Percentiles rank a stretch among this genome's conserved stretches.
These are phyloP conservation scores for Cytospora schulzeri DNA, from an alignment of 2,329 filamentous ascomycete genomes.

Conservation along the genomic window DNA sequence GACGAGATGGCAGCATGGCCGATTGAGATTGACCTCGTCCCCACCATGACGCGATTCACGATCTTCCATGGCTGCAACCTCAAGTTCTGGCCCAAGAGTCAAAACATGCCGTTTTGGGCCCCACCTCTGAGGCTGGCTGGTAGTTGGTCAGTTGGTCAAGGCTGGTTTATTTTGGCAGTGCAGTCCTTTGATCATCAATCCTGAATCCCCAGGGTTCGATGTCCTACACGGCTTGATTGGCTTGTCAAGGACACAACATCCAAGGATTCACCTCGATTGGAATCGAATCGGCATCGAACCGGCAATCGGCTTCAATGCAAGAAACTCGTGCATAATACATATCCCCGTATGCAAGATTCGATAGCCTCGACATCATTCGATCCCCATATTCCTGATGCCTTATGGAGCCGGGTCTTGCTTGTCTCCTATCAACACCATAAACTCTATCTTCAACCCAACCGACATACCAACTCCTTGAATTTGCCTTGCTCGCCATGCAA, in stretches of 20 bases:
- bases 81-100: slow-evolving; percentile 11
- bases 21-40: slow-evolving; percentile 1
- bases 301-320: background rate
- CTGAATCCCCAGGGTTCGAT: slow-evolving; percentile 7
- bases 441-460: background rate
- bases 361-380: background rate
- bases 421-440: background rate
- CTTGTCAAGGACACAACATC: background rate
- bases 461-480: background rate
- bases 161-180: slow-evolving; percentile 19
- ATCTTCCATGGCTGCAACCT: background rate
- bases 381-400: background rate
- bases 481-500: slow-evolving; percentile 3
- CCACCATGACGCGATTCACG: background rate
- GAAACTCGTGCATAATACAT: background rate
- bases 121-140: background rate
- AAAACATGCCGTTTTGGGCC: slow-evolving; percentile 4
- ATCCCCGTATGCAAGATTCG: background rate
- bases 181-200: slow-evolving; percentile 12
- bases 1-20: background rate
- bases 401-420: background rate
- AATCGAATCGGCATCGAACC: background rate
- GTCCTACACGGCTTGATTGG: background rate
- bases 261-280: background rate
- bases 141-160: background rate